Conservation (phyloP, 768 basidiomycete species). For the Boletus subcaerulescens region DNA sequence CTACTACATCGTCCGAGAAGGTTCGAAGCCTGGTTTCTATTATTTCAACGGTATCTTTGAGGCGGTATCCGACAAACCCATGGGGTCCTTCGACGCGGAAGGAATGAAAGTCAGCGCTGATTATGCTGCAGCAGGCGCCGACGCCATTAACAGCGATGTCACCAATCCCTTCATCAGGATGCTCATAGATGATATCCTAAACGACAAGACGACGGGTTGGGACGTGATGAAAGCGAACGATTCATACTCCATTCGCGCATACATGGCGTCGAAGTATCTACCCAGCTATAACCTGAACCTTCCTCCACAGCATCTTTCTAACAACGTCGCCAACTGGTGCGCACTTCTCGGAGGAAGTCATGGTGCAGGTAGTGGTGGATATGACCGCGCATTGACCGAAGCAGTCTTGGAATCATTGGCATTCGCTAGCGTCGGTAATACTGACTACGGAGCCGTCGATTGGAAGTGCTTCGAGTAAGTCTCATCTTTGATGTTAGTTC, state of each 20-base stretch:
- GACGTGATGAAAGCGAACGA: slow-evolving; percentile 27
- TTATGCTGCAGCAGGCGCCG: slow-evolving; percentile 17
- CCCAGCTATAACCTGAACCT: slow-evolving; percentile 18
- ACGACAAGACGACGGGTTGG: slow-evolving; percentile 20
- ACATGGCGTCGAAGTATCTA: slow-evolving; percentile 23
- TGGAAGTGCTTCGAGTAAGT: slow-evolving; percentile 34
- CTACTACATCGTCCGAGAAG: slow-evolving; percentile 8
- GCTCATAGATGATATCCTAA: slow-evolving; percentile 20
- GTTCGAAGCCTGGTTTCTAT: neutral
- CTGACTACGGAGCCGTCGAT: slow-evolving; percentile 12
- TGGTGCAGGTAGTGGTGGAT: slow-evolving; percentile 15
- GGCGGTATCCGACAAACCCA: slow-evolving; percentile 5
- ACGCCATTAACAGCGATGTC: slow-evolving; percentile 15
- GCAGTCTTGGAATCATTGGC: slow-evolving; percentile 31
- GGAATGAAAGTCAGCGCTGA: slow-evolving; percentile 5
- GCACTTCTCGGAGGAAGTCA: slow-evolving; percentile 29
- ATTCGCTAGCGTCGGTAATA: slow-evolving; percentile 13
- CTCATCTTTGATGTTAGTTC: neutral
- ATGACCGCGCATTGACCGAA: slow-evolving; percentile 29
- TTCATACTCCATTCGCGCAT: slow-evolving; percentile 29
- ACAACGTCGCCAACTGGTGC: slow-evolving; percentile 29
- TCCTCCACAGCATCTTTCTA: slow-evolving; percentile 17
- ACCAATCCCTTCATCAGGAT: slow-evolving; percentile 20
- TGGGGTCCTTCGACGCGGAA: slow-evolving; percentile 2
- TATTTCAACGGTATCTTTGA: slow-evolving; percentile 9